Evolutionary conservation across 352 stramenopile species (phyloP).

Genomic region (Globisporangium ultimum): DNA sequence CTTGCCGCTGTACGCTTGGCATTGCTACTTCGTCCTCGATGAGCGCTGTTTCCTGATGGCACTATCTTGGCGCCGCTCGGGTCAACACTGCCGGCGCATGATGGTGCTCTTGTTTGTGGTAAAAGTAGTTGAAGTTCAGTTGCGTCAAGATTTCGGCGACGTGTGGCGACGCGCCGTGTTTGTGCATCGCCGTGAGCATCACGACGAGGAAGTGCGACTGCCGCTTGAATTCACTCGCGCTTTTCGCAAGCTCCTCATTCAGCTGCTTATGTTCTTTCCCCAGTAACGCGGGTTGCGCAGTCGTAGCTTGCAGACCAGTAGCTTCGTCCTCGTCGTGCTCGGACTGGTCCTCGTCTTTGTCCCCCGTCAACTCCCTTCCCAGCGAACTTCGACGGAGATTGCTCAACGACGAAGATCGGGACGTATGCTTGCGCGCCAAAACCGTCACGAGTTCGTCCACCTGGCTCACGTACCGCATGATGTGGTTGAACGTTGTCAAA

Average conservation of each 20-base stretch:
- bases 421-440: conserved; percentile 32
- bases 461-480: conserved; percentile 56
- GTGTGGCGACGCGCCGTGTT: conserved; percentile 63
- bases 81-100: neutral
- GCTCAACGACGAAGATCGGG: neutral
- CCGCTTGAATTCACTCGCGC: conserved; percentile 51
- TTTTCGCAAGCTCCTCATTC: conserved; percentile 32
- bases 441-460: conserved; percentile 48
- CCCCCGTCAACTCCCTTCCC: neutral
- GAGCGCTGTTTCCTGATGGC: too few species aligned
- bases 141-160: conserved; percentile 64
- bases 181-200: conserved; percentile 70
- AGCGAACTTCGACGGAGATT: too few species aligned
- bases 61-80: too few species aligned
- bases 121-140: conserved; percentile 80
- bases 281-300: conserved; percentile 3
- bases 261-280: conserved; percentile 15
- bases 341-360: neutral
- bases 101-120: conserved; percentile 34
- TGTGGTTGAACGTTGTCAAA: conserved; percentile 68
- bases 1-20: too few species aligned
- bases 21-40: too few species aligned
- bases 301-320: neutral
- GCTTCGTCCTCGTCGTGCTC: neutral
- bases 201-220: conserved; percentile 69